These are phyloP conservation scores for Achaetomium macrosporum DNA, from an alignment of 2,329 filamentous ascomycete genomes.

Conservation along the genomic window DNA sequence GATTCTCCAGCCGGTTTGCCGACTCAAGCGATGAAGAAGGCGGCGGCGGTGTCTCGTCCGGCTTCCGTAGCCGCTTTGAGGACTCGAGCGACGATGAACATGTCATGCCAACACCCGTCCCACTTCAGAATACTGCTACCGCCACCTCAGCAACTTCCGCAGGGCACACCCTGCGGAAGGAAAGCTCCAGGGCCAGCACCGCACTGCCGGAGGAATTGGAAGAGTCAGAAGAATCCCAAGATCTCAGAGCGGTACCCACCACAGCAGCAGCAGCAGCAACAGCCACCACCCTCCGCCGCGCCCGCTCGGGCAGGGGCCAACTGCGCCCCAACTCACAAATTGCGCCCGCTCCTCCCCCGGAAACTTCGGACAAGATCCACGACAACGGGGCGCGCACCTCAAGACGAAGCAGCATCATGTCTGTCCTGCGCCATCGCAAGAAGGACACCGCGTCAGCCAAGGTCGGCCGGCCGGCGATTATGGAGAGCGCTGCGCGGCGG, in stretches of 20 bases:
- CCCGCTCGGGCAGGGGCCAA: slow-evolving; percentile 38
- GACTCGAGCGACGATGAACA: slow-evolving; percentile 67
- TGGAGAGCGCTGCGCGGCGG: slow-evolving; percentile 54
- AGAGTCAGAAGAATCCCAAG: slow-evolving; percentile 53
- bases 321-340: slow-evolving; percentile 25
- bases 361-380: slow-evolving; percentile 18
- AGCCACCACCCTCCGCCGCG: slow-evolving; percentile 31
- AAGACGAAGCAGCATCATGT: slow-evolving; percentile 48
- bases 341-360: slow-evolving; percentile 5
- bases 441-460: slow-evolving; percentile 44
- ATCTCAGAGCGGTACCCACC: slow-evolving; percentile 41
- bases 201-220: slow-evolving; percentile 41
- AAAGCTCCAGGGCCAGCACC: slow-evolving; percentile 24
- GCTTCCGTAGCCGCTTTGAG: slow-evolving; percentile 56
- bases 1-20: slow-evolving; percentile 48
- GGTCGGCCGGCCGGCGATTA: slow-evolving; percentile 46
- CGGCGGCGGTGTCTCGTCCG: slow-evolving; percentile 22
- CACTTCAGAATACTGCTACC: slow-evolving; percentile 7
- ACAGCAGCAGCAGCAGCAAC: not conserved
- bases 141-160: not conserved
- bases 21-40: slow-evolving; percentile 58
- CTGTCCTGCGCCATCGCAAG: slow-evolving; percentile 53
- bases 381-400: slow-evolving; percentile 22
- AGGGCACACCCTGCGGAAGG: slow-evolving; percentile 10
- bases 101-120: slow-evolving; percentile 24